phyloP scores from a whole-genome alignment of 306 rosid genomes.

The Oxytropis ochrocephala region DNA sequence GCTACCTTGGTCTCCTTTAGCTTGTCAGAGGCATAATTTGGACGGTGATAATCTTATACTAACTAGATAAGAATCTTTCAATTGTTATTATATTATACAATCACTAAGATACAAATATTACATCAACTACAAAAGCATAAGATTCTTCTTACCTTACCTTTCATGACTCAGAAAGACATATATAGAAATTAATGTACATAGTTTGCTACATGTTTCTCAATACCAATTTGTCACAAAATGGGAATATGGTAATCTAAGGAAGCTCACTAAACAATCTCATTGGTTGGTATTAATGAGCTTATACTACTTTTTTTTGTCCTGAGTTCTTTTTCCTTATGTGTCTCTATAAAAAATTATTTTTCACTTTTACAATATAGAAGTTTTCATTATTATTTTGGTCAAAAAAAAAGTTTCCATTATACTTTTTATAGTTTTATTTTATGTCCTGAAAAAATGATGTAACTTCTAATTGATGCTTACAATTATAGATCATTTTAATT shows the following conservation, averaged over 20 bases:
- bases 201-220: too few relatives aligned
- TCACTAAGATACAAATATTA: neutral
- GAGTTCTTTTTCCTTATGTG: too few relatives aligned
- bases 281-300: slow-evolving; percentile 20
- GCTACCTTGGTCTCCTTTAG: neutral
- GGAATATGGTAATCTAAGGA: too few relatives aligned
- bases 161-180: neutral
- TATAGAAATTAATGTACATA: too few relatives aligned
- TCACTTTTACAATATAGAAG: too few relatives aligned
- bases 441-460: too few relatives aligned
- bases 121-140: neutral
- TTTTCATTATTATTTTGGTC: too few relatives aligned
- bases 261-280: slow-evolving; percentile 8
- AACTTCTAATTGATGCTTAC: too few relatives aligned
- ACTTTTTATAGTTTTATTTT: too few relatives aligned
- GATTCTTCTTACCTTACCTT: slow-evolving; percentile 9
- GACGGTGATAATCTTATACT: slow-evolving; percentile 6
- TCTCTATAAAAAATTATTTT: too few relatives aligned
- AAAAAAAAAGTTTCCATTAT: too few relatives aligned
- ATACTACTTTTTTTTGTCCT: neutral
- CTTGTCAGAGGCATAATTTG: slow-evolving; percentile 25
- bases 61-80: neutral
- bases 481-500: too few relatives aligned
- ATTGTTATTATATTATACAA: neutral
- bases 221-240: neutral